phyloP scores from a whole-genome alignment of 441 rosid species.

The Raphanus hybrid region DNA sequence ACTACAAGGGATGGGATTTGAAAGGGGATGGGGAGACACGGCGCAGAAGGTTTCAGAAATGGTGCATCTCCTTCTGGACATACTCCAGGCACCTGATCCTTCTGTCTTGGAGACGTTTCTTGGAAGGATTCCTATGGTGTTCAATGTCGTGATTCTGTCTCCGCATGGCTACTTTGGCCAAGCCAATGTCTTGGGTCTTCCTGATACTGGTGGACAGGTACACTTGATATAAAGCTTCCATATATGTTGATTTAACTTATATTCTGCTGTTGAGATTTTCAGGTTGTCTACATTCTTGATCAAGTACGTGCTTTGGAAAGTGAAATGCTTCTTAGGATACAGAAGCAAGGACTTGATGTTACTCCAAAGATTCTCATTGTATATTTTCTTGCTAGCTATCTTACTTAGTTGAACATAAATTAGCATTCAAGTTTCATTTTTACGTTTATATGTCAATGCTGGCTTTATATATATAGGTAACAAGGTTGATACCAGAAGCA shows the following conservation, averaged over 20 bases:
- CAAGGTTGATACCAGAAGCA: conserved; percentile 72
- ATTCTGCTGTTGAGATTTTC: background rate
- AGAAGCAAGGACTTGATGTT: conserved; percentile 58
- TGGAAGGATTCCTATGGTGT: conserved; percentile 65
- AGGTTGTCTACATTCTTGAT: conserved; percentile 71
- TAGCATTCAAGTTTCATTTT: conserved; percentile 9
- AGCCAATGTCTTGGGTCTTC: conserved; percentile 75
- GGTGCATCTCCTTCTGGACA: conserved; percentile 64
- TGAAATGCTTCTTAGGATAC: conserved; percentile 62
- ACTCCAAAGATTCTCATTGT: conserved; percentile 63
- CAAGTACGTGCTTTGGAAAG: conserved; percentile 73
- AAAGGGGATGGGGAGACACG: conserved; percentile 65
- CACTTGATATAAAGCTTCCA: no score
- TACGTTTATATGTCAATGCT: conserved; percentile 2
- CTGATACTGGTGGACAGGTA: conserved; percentile 81
- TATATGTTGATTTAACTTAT: no score
- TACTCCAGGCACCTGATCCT: conserved; percentile 73
- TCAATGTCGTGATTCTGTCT: conserved; percentile 66
- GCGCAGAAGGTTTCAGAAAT: conserved; percentile 52
- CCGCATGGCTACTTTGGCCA: conserved; percentile 78
- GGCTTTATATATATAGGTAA: conserved; percentile 53
- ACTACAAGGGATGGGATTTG: conserved; percentile 66
- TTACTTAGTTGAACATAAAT: no score
- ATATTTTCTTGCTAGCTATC: no score
- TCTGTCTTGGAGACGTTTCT: conserved; percentile 65